Evolutionary conservation across 2,329 filamentous ascomycete species (phyloP).

Genomic region (Hypoxylon sp.): DNA sequence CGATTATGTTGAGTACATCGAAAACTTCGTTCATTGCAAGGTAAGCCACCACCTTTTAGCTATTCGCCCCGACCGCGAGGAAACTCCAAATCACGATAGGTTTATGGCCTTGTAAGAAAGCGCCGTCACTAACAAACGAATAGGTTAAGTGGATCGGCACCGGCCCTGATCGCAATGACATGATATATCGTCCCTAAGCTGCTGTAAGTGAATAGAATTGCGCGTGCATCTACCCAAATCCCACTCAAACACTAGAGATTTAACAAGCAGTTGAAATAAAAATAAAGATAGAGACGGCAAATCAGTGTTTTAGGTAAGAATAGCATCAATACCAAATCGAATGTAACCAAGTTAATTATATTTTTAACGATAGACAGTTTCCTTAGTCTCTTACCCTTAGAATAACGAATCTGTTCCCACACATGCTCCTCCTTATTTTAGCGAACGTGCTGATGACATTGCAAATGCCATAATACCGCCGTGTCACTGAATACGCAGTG

Average conservation of each 20-base stretch:
- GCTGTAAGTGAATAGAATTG: slow-evolving; percentile 2
- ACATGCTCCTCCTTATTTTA: background rate
- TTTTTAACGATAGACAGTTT: slow-evolving; percentile 2
- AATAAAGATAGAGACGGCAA: background rate
- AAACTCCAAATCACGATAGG: background rate
- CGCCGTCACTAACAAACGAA: slow-evolving; percentile 1
- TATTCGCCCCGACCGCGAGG: background rate
- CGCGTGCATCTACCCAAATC: slow-evolving; percentile 1
- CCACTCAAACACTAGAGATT: background rate
- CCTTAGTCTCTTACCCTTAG: background rate
- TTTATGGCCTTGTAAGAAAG: background rate
- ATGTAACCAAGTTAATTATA: background rate
- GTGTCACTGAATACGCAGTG: background rate
- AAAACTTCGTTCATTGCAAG: slow-evolving; percentile 6
- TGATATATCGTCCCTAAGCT: slow-evolving; percentile 22
- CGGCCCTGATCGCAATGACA: slow-evolving; percentile 46
- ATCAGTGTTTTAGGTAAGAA: background rate
- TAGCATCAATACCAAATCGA: background rate
- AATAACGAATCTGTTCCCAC: background rate
- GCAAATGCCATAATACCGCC: background rate
- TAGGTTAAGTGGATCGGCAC: slow-evolving; percentile 47
- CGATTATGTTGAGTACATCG: slow-evolving; percentile 65
- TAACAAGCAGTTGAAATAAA: slow-evolving; percentile 3
- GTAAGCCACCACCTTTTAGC: background rate
- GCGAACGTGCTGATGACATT: background rate